A percentile compares a stretch with the other conserved stretches of the same genome.
Conservation (phyloP, 768 basidiomycete genomes). For the Auricularia sp. region DNA sequence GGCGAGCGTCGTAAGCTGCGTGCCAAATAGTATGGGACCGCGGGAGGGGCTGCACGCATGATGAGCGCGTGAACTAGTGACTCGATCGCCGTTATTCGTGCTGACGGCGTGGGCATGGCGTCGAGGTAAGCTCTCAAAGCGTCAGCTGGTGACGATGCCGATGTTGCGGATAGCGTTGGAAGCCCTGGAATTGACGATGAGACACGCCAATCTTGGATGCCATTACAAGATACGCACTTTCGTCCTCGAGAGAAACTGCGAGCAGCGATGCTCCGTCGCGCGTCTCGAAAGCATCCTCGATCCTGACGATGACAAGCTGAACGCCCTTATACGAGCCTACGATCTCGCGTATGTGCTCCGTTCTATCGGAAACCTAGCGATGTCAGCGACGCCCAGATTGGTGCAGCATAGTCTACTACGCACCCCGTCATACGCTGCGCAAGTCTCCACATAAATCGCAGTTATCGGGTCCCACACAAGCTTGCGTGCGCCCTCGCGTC, state of each 20-base stretch:
- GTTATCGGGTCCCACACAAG: slow-evolving; percentile 51
- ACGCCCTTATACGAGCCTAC: slow-evolving; percentile 5
- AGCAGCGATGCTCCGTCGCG: slow-evolving; percentile 17
- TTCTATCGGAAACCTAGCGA: slow-evolving; percentile 3
- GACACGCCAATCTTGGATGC: slow-evolving; percentile 10
- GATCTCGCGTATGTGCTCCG: slow-evolving; percentile 4
- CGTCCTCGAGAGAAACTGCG: slow-evolving; percentile 40
- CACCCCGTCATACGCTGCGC: slow-evolving; percentile 41
- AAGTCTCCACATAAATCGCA: slow-evolving; percentile 65
- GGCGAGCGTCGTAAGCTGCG: slow-evolving; percentile 69
- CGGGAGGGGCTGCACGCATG: slow-evolving; percentile 51
- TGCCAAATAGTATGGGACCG: slow-evolving; percentile 61
- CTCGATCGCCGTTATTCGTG: slow-evolving; percentile 47
- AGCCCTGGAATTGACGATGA: slow-evolving; percentile 12
- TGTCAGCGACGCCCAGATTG: neutral
- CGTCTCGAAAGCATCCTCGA: slow-evolving; percentile 66
- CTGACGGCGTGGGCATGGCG: slow-evolving; percentile 67
- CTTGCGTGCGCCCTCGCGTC: slow-evolving; percentile 24
- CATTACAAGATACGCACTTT: slow-evolving; percentile 31
- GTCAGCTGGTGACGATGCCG: slow-evolving; percentile 12
- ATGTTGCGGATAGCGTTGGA: slow-evolving; percentile 13
- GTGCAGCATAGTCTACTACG: neutral
- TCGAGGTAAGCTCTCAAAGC: slow-evolving; percentile 42
- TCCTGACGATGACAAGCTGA: slow-evolving; percentile 26
- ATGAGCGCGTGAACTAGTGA: slow-evolving; percentile 59